Base-by-base conservation (phyloP, 352 stramenopile species). In the Phytophthora hibernalis region DNA sequence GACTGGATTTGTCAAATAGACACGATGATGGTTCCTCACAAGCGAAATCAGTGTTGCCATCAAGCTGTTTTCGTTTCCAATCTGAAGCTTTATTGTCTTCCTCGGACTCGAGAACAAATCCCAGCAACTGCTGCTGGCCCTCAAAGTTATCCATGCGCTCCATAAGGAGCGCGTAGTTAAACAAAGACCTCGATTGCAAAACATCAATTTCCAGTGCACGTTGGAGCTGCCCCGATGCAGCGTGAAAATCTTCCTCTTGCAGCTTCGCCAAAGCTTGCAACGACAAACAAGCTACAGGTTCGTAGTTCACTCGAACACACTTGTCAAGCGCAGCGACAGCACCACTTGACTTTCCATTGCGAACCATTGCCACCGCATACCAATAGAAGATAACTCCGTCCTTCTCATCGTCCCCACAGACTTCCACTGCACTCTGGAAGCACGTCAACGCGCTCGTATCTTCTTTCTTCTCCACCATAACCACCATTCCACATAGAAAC, bases 91-190 rank as follows among this genome's bases (percentile, higher is more conserved):
- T 42, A 57, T 57, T 30, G 7, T 63, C 33, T 9, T 11, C 10
- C 45, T 24, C 40, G 12, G 60, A 57, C 16, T 85, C 74, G 0
- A 65, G 12, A 21, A 79, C 76, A 38, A 76, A 83, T 64, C 81
- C 61, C 0, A 95, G 80, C 72, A 93, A 80, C 50, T 90, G 74
- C 38, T 89, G 78, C 57, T 92, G 72, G 2, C 74, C 70, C 2
- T 77, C 64, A 28, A 61, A 69, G 45, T 82, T 85, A 11, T 42
- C 53, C 73, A 92, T 83, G 0, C 42, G 49, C 13, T 78, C 70
- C 43, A 95, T 76, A 33, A 94, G 70, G 33, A 89, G 52, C 0
- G 83, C 79, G 45, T 93, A 91, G 61, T 95, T 91, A 50, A 88
- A 86, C 44, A 95, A 68, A 10, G 83, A 75, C 10, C 56, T 48